Evolutionary conservation across 331 rosid genomes (phyloP), one percentile per base, ranked within the genome.

Genomic region (Rhamnella rubrinervis): DNA sequence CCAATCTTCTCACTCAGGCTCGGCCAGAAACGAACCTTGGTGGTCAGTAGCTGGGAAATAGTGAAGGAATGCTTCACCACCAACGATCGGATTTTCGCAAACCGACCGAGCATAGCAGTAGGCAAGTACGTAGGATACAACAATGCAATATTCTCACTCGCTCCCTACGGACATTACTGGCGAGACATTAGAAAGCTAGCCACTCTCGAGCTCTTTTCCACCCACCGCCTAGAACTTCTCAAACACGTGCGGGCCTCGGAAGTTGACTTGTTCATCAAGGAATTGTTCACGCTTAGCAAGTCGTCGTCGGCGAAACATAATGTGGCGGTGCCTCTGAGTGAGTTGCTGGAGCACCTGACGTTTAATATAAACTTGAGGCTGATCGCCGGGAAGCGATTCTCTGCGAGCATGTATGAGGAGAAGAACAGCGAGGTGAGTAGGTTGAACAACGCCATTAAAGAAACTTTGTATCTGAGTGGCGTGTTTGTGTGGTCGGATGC

Each of bases 121-220:
- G 92, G 96, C 1, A 83, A 81, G 59, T 60, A 81, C 78, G 0
- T 85, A 5, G 85, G 84, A 6, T 83, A 85, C 70, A 67, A 85
- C 81, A 81, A 77, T 26, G 93, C 93, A 3, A 0, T 66, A 0
- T 80, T 89, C 6, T 81, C 80, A 1, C 60, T 87, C 5, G 78
- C 96, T 0, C 91, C n/a, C 0, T 81, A 89, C 57, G 96, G 93
- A 5, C 19, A 41, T 2, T 87, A 87, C 39, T 89, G 96, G 93
- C 81, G 93, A 1, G 74, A 87, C 6, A 19, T 82, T 10, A 82
- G 96, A 12, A 89, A 87, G 70, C 47, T 85, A 3, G 71, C 84
- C 9, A 78, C 61, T 0, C 67, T 85, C 2, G 86, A 89, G 72
- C 79, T 89, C 21, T 82, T 87, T 10, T 89, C 96, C 9, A 53